Evolutionary conservation across 345 rosid species (phyloP).

Genomic region (Hevea brasiliensis): DNA sequence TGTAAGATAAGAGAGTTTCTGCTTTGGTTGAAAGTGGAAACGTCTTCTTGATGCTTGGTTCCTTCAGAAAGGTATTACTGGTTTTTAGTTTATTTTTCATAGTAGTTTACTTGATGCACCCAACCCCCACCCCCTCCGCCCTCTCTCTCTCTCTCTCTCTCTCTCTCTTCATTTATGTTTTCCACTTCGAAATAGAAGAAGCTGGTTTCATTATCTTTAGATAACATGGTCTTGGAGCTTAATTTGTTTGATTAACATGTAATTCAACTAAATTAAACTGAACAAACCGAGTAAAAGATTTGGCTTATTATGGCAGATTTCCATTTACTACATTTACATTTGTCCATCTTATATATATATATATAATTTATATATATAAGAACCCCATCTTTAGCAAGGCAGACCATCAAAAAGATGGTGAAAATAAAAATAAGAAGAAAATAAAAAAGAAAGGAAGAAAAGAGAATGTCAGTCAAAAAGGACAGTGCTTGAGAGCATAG

Average conservation of each 20-base stretch:
- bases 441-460: background rate
- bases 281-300: background rate
- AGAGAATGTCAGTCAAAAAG: background rate
- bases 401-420: background rate
- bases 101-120: background rate
- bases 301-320: background rate
- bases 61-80: slow-evolving; percentile 70
- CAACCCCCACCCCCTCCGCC: too few relatives aligned
- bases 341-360: background rate
- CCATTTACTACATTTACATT: background rate
- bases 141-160: background rate
- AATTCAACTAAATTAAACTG: background rate
- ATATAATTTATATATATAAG: too few relatives aligned
- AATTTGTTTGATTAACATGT: background rate
- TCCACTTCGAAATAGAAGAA: background rate
- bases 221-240: background rate
- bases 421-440: background rate
- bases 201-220: background rate
- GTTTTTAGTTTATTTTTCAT: background rate
- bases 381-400: background rate
- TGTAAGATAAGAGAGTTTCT: slow-evolving; percentile 68
- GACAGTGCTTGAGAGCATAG: background rate
- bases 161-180: background rate
- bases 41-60: slow-evolving; percentile 83
- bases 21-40: slow-evolving; percentile 87